Evolutionary conservation across 2,329 filamentous ascomycete species (phyloP).

Genomic region (Ophiostoma triangulosporum): DNA sequence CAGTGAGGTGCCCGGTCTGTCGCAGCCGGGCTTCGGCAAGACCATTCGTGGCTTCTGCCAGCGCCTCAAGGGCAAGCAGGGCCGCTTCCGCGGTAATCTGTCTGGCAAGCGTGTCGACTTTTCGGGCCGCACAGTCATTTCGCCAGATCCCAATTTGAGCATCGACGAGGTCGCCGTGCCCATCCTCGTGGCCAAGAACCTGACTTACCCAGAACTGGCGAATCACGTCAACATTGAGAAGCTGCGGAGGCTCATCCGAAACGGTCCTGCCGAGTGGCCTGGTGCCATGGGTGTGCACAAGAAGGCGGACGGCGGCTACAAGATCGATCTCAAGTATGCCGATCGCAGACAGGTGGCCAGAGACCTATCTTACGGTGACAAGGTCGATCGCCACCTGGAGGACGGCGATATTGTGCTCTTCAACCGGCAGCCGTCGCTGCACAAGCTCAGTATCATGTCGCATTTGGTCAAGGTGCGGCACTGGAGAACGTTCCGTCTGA

Average conservation of each 20-base stretch:
- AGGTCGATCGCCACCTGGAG: constrained; percentile 88
- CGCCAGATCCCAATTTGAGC: constrained; percentile 84
- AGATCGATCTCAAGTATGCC: constrained; percentile 62
- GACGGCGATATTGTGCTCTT: constrained; percentile 94
- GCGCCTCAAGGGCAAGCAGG: constrained; percentile 91
- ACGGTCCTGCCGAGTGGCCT: constrained; percentile 68
- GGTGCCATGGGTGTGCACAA: constrained; percentile 42
- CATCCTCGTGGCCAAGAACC: constrained; percentile 80
- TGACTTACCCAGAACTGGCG: constrained; percentile 88
- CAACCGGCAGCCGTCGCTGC: constrained; percentile 92
- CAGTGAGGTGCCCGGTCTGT: constrained; percentile 85
- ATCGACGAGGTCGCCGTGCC: constrained; percentile 93
- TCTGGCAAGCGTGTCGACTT: constrained; percentile 98
- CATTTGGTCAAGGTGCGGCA: constrained; percentile 88
- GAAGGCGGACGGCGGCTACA: constrained; percentile 56
- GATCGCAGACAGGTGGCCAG: constrained; percentile 59
- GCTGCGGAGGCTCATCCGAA: constrained; percentile 57
- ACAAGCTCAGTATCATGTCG: constrained; percentile 97
- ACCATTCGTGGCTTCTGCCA: constrained; percentile 89
- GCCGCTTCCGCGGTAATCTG: constrained; percentile 89
- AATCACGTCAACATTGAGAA: constrained; percentile 78
- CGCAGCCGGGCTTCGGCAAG: constrained; percentile 76
- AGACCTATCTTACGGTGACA: constrained; percentile 65
- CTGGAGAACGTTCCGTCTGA: constrained; percentile 90
- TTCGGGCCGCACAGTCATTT: constrained; percentile 93